Evolutionary conservation across 1,284 basidiomycete genomes (phyloP).

Genomic region (Heterobasidion occidentale): DNA sequence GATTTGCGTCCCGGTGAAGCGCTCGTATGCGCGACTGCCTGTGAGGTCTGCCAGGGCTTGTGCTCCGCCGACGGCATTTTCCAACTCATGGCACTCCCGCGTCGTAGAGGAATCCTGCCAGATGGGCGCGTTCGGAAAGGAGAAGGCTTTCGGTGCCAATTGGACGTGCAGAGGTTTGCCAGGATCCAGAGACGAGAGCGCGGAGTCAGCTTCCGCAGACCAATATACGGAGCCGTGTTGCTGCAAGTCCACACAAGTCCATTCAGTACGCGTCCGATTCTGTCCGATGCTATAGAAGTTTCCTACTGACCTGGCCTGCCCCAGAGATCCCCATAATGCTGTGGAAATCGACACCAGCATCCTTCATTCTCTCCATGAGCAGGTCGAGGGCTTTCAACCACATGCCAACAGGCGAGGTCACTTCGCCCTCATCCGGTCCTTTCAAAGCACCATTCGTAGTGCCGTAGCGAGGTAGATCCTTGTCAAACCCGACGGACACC

Average conservation of each 20-base stretch:
- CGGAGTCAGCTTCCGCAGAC: constrained; percentile 47
- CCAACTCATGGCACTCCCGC: constrained; percentile 64
- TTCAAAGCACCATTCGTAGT: constrained; percentile 70
- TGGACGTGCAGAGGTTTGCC: constrained; percentile 43
- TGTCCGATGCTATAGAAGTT: not conserved
- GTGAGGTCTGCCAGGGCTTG: constrained; percentile 68
- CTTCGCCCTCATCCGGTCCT: constrained; percentile 61
- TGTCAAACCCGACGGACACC: constrained; percentile 73
- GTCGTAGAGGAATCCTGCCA: constrained; percentile 92
- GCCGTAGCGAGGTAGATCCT: constrained; percentile 66
- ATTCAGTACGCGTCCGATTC: constrained; percentile 1
- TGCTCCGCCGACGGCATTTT: constrained; percentile 60
- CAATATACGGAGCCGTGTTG: constrained; percentile 93
- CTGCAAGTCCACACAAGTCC: constrained; percentile 25
- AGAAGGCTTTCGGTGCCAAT: constrained; percentile 59
- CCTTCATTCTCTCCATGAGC: constrained; percentile 63
- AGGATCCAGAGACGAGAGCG: constrained; percentile 52
- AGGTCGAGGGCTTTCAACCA: constrained; percentile 83
- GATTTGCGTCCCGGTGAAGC: constrained; percentile 87
- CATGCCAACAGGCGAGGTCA: constrained; percentile 77
- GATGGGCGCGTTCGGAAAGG: constrained; percentile 68
- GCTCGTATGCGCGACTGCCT: constrained; percentile 80
- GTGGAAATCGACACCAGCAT: constrained; percentile 47
- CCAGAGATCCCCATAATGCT: constrained; percentile 63
- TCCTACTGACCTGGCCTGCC: constrained; percentile 55